Conservation (phyloP, 192 early-diverging fungal genomes). For the Umbelopsis vinacea region DNA sequence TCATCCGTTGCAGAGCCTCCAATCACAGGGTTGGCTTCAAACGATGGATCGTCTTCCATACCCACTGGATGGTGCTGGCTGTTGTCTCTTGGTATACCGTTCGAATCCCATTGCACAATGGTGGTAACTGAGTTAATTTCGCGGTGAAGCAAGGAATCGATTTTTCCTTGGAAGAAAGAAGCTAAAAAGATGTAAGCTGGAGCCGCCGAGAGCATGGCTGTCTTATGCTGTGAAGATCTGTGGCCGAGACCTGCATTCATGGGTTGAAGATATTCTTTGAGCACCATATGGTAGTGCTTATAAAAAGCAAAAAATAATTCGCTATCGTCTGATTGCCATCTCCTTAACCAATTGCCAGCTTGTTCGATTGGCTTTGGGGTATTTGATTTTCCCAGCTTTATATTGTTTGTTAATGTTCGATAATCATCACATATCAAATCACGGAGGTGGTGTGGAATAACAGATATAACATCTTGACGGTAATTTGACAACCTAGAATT, state of each 20-base stretch:
- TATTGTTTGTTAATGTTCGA: not conserved
- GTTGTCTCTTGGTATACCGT: constrained; percentile 16
- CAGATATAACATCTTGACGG: not conserved
- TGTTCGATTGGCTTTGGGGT: constrained; percentile 41
- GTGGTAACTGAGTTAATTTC: constrained; percentile 57
- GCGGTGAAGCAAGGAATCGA: constrained; percentile 52
- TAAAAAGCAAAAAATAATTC: constrained; percentile 62
- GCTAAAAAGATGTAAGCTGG: constrained; percentile 53
- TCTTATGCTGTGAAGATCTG: constrained; percentile 23
- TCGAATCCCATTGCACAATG: constrained; percentile 47
- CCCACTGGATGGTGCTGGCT: constrained; percentile 20
- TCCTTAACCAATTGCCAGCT: constrained; percentile 51
- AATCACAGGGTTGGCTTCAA: constrained; percentile 26
- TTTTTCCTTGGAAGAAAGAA: constrained; percentile 51
- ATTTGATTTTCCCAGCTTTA: not conserved
- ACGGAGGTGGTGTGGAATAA: not conserved
- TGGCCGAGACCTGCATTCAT: constrained; percentile 24
- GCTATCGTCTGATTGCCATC: constrained; percentile 59
- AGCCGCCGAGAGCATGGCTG: constrained; percentile 28
- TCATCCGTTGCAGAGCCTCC: constrained; percentile 34
- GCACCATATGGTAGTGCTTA: constrained; percentile 52
- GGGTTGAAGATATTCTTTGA: constrained; percentile 43
- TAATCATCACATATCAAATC: not conserved
- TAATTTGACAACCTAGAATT: not conserved
- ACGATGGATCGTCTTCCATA: constrained; percentile 22